Base-by-base conservation (phyloP, 495 filamentous ascomycete genomes). In the Aspergillus hancockii region DNA sequence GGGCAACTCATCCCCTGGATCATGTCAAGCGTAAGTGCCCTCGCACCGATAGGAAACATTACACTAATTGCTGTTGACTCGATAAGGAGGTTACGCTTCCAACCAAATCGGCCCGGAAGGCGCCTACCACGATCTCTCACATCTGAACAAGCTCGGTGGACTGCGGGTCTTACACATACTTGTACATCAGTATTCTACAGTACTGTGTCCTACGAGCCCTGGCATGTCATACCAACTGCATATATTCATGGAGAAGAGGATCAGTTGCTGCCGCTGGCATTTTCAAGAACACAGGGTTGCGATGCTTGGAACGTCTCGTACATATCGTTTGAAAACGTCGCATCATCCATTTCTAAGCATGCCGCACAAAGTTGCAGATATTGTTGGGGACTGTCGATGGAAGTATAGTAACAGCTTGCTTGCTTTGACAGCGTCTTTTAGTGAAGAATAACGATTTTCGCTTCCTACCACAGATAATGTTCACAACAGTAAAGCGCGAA, bases 161-260 rank as follows among this genome's bases (percentile, higher is more conserved):
- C 59, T 12, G 38, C 54, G 0, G 14, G 30, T 6, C 32, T 66
- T 8, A 45, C 47, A 8, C 65, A 68, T 53, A 67, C 65, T 25
- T 70, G 60, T 12, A 60, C 58, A 18, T 52, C 64, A 0, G 66
- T 72, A 50, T 68, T 66, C 36, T 61, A 38, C 10, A 69, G 58
- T 23, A 63, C 64, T 18, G 52, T 38, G 25, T 70, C 57, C 0
- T 68, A 65, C 57, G 60, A 64, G 58, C 65, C 67, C 14, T 72
- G 63, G 64, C 60, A 40, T 31, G 59, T 58, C 23, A 65, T 71
- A 2, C 64, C 69, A 22, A 66, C 57, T 31, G 58, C 70, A n/a
- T 77, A 75, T 55, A 61, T 76, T 23, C 18, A 68, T 13, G 72
- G 67, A 40, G 65, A 71, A 58, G 30, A 75, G 32, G 73, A 77